Percentiles rank a stretch among this genome's conserved stretches.
These are phyloP conservation scores for Yarrowia sp. DNA, from an alignment of 805 yeast genomes.

Conservation along the genomic window DNA sequence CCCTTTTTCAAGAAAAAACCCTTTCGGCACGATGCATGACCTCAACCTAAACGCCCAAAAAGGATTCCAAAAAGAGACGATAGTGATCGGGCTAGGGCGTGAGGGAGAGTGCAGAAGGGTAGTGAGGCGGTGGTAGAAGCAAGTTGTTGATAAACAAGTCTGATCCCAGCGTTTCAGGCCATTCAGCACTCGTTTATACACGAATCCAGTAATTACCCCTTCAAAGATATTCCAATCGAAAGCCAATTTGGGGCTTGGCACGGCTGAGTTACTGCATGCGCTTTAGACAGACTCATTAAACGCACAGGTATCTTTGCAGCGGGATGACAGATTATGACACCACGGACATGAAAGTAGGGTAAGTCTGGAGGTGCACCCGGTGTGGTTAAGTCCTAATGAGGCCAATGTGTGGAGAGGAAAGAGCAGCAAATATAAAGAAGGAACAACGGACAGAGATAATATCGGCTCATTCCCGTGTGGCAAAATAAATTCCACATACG, in stretches of 20 bases:
- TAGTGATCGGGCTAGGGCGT: not conserved
- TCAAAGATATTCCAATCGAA: not conserved
- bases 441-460: not conserved
- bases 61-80: not conserved
- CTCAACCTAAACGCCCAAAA: conserved; percentile 18
- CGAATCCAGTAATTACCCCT: not conserved
- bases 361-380: not conserved
- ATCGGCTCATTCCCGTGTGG: not conserved
- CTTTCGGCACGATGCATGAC: conserved; percentile 2
- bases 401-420: not conserved
- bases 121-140: too few relatives aligned
- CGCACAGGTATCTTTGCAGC: conserved; percentile 17
- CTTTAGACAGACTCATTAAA: not conserved
- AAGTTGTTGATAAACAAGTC: too few relatives aligned
- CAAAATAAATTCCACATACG: not conserved
- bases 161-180: too few relatives aligned
- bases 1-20: not conserved
- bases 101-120: too few relatives aligned
- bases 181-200: too few relatives aligned
- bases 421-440: not conserved
- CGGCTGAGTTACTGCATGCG: conserved; percentile 17
- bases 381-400: not conserved
- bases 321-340: conserved; percentile 26
- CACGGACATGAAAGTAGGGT: conserved; percentile 2
- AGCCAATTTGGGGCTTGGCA: conserved; percentile 12